Percentiles rank a stretch among this genome's conserved stretches.
phyloP scores from a whole-genome alignment of 352 stramenopile species.

The Phytophthora brassicae region DNA sequence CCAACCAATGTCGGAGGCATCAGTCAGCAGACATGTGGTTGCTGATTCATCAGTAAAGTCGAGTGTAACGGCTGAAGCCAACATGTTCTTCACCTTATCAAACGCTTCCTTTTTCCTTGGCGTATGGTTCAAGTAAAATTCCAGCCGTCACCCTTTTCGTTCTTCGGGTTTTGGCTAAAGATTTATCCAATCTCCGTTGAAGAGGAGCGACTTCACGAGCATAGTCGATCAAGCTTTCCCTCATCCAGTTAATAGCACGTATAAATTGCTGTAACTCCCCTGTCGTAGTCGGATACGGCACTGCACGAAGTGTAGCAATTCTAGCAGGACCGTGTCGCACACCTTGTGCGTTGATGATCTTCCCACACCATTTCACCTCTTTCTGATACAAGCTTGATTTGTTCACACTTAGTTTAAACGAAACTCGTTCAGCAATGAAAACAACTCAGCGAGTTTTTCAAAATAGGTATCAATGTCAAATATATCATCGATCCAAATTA shows the following conservation, averaged over 20 bases:
- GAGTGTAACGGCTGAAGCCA: neutral
- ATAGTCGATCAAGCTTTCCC: too few species aligned
- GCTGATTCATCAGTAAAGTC: conserved; percentile 3
- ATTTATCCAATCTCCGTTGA: neutral
- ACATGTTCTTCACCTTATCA: conserved; percentile 5
- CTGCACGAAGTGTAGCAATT: neutral
- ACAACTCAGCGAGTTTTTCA: too few species aligned
- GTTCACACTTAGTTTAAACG: conserved; percentile 24
- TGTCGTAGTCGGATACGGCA: neutral
- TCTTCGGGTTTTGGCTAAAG: neutral
- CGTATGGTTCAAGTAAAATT: too few species aligned
- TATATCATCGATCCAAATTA: too few species aligned
- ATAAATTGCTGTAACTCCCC: neutral
- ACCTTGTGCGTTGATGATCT: too few species aligned
- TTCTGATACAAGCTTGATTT: too few species aligned
- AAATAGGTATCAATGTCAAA: too few species aligned
- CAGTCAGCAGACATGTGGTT: conserved; percentile 2
- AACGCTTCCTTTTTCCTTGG: neutral
- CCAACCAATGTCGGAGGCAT: conserved; percentile 7
- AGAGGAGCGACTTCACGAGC: too few species aligned
- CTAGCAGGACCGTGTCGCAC: neutral
- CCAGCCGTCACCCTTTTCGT: neutral
- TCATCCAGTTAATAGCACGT: neutral
- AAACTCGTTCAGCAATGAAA: conserved; percentile 17
- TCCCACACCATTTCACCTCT: too few species aligned